A percentile compares a stretch with the other conserved stretches of the same genome.
Conservation (phyloP, 1,284 basidiomycete species). For the Ustilago loliicola region DNA sequence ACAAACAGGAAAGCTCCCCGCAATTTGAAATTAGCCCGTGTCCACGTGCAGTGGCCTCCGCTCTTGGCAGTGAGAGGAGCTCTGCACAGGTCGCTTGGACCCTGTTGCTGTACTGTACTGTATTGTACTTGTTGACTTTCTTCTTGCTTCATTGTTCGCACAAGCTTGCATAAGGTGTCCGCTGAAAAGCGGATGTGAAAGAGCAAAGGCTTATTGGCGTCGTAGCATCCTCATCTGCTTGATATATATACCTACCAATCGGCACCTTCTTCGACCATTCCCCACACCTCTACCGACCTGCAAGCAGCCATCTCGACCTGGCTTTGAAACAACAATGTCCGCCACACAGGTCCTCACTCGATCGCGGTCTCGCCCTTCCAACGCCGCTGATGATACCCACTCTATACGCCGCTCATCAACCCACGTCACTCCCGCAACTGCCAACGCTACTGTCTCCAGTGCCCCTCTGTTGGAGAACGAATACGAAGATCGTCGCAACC, state of each 20-base stretch:
- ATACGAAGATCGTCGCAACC: constrained; percentile 29
- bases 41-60: not conserved
- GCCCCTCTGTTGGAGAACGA: constrained; percentile 17
- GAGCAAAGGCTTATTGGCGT: not conserved
- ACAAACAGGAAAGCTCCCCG: not conserved
- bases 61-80: too few species aligned
- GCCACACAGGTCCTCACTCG: constrained; percentile 20
- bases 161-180: not conserved
- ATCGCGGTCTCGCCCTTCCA: constrained; percentile 20
- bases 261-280: not conserved
- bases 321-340: constrained; percentile 17
- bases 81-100: not conserved
- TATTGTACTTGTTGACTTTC: not conserved
- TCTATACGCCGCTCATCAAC: constrained; percentile 3
- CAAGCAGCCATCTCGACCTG: not conserved
- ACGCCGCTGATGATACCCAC: not conserved
- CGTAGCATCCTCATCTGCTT: not conserved
- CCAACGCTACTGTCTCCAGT: constrained; percentile 5
- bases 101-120: not conserved
- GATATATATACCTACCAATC: not conserved
- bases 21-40: not conserved
- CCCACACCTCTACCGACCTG: not conserved
- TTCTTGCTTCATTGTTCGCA: not conserved
- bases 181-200: not conserved
- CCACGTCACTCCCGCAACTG: not conserved